phyloP scores from a whole-genome alignment of 352 stramenopile species.

The Halophytophthora batemanensis region DNA sequence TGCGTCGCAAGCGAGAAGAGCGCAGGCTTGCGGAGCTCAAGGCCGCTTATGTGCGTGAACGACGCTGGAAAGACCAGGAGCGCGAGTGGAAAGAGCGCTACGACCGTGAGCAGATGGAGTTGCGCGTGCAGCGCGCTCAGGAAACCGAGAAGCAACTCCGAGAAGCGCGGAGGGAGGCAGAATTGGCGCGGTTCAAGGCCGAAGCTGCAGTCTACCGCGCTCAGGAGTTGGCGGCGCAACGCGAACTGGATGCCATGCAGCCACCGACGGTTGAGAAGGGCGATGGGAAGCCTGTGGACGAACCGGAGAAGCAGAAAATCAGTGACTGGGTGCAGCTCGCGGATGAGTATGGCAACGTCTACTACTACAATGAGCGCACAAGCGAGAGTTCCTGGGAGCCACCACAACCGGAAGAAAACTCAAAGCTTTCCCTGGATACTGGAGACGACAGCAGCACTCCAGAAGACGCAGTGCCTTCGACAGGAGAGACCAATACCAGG shows the following conservation, averaged over 20 bases:
- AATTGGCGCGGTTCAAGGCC: conserved; percentile 51
- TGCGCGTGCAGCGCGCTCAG: conserved; percentile 43
- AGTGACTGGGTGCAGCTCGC: conserved; percentile 28
- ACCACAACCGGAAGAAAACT: conserved; percentile 7
- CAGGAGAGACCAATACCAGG: background rate
- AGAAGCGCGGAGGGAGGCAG: conserved; percentile 57
- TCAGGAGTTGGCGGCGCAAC: conserved; percentile 37
- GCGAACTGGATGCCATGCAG: conserved; percentile 25
- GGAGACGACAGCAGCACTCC: too few relatives aligned
- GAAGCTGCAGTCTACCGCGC: conserved; percentile 41
- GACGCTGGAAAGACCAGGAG: conserved; percentile 51
- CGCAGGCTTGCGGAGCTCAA: conserved; percentile 46
- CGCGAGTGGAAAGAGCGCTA: conserved; percentile 49
- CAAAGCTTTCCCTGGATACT: background rate
- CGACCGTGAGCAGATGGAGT: conserved; percentile 56
- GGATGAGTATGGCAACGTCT: conserved; percentile 53
- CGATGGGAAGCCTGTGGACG: too few relatives aligned
- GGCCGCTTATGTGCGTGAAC: conserved; percentile 54
- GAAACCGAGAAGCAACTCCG: conserved; percentile 42
- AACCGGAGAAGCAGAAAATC: conserved; percentile 2
- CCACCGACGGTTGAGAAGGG: conserved; percentile 5
- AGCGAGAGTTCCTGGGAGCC: conserved; percentile 53
- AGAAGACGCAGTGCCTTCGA: too few relatives aligned
- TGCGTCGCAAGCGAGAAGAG: conserved; percentile 26
- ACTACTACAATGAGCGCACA: conserved; percentile 62